Conservation (phyloP, 768 basidiomycete genomes). For the Amanita inopinata region DNA sequence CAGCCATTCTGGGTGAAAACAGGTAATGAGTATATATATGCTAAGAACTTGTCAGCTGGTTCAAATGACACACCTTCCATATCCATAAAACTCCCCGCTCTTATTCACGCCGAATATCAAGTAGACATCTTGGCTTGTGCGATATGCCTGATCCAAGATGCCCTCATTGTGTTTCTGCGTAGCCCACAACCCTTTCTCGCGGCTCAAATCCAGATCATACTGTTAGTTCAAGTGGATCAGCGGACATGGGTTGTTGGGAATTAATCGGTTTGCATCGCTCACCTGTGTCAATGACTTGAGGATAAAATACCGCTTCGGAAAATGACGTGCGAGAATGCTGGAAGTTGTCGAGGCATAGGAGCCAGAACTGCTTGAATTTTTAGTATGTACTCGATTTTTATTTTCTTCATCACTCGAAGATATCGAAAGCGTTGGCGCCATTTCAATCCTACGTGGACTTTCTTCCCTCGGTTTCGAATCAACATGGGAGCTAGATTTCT, state of each 20-base stretch:
- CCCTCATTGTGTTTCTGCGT: constrained; percentile 91
- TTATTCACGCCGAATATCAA: constrained; percentile 92
- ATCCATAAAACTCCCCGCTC: constrained; percentile 91
- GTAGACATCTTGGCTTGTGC: constrained; percentile 82
- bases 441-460: background rate
- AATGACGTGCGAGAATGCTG: constrained; percentile 63
- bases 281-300: constrained; percentile 82
- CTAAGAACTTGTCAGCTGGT: background rate
- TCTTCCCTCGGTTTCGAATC: background rate
- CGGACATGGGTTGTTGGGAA: too few species aligned
- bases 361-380: constrained; percentile 48
- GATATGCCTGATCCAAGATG: constrained; percentile 84
- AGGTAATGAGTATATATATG: constrained; percentile 5
- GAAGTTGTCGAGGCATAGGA: constrained; percentile 80
- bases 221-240: too few species aligned
- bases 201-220: constrained; percentile 74
- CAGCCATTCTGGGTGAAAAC: constrained; percentile 48
- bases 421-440: constrained; percentile 6
- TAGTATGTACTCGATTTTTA: constrained; percentile 13
- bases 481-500: constrained; percentile 11
- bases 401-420: constrained; percentile 33
- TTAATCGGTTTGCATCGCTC: too few species aligned
- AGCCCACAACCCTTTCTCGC: constrained; percentile 76
- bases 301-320: constrained; percentile 88
- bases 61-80: constrained; percentile 51